Conservation (phyloP, 768 basidiomycete genomes). For the Suillus luteus region DNA sequence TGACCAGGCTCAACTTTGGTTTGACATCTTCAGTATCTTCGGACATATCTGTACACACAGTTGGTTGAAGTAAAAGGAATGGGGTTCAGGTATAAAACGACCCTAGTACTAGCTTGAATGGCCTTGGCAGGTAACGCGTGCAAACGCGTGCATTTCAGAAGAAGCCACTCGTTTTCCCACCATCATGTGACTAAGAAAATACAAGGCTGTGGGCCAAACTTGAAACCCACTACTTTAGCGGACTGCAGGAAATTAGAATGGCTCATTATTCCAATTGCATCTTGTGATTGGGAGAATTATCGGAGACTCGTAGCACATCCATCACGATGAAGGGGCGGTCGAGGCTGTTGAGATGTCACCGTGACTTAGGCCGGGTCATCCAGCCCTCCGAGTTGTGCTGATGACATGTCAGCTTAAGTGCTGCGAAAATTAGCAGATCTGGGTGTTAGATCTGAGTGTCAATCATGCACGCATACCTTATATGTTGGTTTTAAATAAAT, state of each 20-base stretch:
- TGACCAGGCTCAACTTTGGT: slow-evolving; percentile 66
- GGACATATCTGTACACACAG: slow-evolving; percentile 23
- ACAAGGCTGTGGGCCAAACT: too few species aligned
- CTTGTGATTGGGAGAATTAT: neutral
- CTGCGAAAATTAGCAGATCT: neutral
- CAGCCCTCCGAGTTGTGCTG: neutral
- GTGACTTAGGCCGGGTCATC: too few species aligned
- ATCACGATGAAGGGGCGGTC: neutral
- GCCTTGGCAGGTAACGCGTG: slow-evolving; percentile 12
- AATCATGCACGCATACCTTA: neutral
- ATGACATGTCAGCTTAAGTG: neutral
- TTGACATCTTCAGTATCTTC: slow-evolving; percentile 55
- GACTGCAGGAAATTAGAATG: too few species aligned
- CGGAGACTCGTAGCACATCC: neutral
- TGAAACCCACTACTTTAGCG: too few species aligned
- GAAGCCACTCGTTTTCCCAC: slow-evolving; percentile 9
- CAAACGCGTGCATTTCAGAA: slow-evolving; percentile 20
- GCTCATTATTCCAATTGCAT: neutral
- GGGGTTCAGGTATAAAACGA: neutral
- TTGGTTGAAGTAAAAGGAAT: slow-evolving; percentile 8
- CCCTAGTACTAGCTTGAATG: slow-evolving; percentile 1
- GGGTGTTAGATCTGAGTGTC: neutral
- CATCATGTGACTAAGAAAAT: slow-evolving; percentile 1
- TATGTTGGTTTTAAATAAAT: neutral
- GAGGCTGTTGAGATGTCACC: neutral